A percentile compares a stretch with the other conserved stretches of the same genome.
Evolutionary conservation across 176 grass and related monocot genomes (phyloP).

Genomic region (Aegilops sharonensis): DNA sequence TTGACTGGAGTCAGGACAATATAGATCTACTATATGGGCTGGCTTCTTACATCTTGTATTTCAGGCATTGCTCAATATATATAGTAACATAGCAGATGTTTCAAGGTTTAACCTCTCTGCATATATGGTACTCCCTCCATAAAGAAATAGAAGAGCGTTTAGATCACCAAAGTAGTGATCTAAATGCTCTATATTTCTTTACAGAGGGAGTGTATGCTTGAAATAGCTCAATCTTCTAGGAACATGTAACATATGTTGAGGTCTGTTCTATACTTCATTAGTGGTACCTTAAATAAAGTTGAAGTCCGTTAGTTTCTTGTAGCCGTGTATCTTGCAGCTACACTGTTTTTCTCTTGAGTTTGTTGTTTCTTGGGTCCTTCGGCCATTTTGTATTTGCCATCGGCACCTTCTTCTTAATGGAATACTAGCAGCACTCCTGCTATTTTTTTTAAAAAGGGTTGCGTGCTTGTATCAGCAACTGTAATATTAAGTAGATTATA

Average conservation of each 20-base stretch:
- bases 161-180: no score
- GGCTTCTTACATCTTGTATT: conserved; percentile 5
- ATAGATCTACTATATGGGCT: background rate
- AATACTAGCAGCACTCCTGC: no score
- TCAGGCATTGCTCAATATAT: background rate
- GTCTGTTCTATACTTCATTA: background rate
- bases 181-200: no score
- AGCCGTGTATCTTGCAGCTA: no score
- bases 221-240: background rate
- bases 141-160: no score
- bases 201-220: background rate
- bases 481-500: background rate
- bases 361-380: no score
- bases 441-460: no score
- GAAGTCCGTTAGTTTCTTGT: no score
- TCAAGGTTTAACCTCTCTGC: background rate
- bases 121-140: background rate
- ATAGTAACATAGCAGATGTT: background rate
- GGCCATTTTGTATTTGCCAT: no score
- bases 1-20: background rate
- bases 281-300: no score
- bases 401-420: no score
- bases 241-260: background rate
- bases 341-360: no score
- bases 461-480: background rate